Evolutionary conservation across 140 eudicot genomes (phyloP), one percentile per base, ranked within the genome.

Genomic region (Oenanthe javanica): DNA sequence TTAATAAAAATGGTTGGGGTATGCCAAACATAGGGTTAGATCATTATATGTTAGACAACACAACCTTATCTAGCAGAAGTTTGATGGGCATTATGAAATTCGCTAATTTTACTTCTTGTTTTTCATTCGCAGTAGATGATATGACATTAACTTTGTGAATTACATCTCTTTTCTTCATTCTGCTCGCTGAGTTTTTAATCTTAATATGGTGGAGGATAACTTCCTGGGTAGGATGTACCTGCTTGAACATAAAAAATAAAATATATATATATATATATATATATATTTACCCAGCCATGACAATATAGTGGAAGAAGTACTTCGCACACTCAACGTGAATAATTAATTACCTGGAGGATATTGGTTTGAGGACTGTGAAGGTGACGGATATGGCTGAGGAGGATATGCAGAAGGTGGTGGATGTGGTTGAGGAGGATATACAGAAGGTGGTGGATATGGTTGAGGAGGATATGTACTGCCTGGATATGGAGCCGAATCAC

Each of bases 391-490:
- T 27, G 79, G 66, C 36, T 86, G 85, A 47, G 89, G 87, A 43
- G 77, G 57, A 74, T 74, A 74, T 46, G 31, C 77, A 31, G 77
- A 73, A 21, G 57, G 77, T 8, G 27, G 67, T 11, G 79, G 79
- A 76, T 76, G 48, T 48, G n/a, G 63, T 31, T 86, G 85, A 42
- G 87, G 85, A 49, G 77, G 52, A 43, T 72, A 43, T 43, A 13
- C 77, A 40, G 77, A 16, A 72, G 77, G 36, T n/a, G 83, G 96
- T 10, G 89, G 90, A 83, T 86, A 83, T 43, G 94, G 75, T 10
- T 80, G 69, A 47, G 85, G 78, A 18, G 86, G 79, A 54, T 79
- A 79, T 63, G 71, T 23, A 63, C 38, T 63, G 38, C 71, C 71
- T 31, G 86, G 85, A 79, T 83, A 87, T 40, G 87, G 79, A 50